phyloP scores from a whole-genome alignment of 306 rosid genomes.

The Cucurbita pepo region DNA sequence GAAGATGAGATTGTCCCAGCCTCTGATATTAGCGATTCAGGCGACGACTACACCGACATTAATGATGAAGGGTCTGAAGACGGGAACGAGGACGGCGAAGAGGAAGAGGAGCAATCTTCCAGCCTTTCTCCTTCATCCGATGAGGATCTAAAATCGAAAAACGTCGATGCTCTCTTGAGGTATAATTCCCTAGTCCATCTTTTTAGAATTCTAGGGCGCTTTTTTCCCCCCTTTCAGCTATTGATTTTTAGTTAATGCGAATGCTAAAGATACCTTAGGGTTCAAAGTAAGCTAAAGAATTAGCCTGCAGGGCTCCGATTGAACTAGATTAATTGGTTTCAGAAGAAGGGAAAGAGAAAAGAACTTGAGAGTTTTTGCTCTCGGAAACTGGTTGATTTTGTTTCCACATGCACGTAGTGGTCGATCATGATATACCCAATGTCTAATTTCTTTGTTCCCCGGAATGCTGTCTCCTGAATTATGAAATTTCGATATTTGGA shows the following conservation, averaged over 20 bases:
- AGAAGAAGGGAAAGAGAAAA: not conserved
- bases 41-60: conserved; percentile 23
- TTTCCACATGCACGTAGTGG: not conserved
- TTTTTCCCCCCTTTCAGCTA: not conserved
- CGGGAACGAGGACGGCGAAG: not conserved
- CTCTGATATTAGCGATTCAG: conserved; percentile 32
- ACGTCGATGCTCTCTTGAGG: conserved; percentile 80
- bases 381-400: not conserved
- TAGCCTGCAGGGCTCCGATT: not conserved
- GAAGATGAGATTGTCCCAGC: conserved; percentile 27
- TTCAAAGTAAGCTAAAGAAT: not conserved
- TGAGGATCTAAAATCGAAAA: conserved; percentile 50
- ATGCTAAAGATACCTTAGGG: not conserved
- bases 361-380: not conserved
- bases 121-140: conserved; percentile 11
- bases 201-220: not conserved
- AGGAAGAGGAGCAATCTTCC: not conserved
- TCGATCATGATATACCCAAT: not conserved
- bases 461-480: not conserved
- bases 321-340: not conserved
- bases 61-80: conserved; percentile 12
- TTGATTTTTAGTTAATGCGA: not conserved
- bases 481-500: not conserved
- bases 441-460: not conserved
- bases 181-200: not conserved